Percentiles rank a stretch among this genome's conserved stretches.
phyloP scores from a whole-genome alignment of 305 asterid species.

The Fraxinus latifolia region DNA sequence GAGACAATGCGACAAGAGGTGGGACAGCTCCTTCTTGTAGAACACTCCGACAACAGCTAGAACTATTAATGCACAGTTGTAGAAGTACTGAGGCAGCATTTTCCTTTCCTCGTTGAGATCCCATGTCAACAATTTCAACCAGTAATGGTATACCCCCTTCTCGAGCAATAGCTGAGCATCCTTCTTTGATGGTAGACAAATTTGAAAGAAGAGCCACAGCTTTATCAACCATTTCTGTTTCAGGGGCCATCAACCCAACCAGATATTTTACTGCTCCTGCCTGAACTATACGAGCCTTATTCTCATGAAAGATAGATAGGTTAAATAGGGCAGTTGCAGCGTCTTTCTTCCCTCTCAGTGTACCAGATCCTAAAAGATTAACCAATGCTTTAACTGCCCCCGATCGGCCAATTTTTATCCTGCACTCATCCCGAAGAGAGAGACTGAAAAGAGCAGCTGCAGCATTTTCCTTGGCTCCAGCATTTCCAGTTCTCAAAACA shows the following conservation, averaged over 20 bases:
- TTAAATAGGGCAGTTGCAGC: constrained; percentile 88
- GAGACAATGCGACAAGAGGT: constrained; percentile 86
- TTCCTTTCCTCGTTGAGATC: constrained; percentile 86
- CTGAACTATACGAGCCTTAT: constrained; percentile 85
- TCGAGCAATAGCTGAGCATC: constrained; percentile 71
- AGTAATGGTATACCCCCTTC: constrained; percentile 78
- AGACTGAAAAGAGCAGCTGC: constrained; percentile 93
- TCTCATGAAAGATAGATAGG: constrained; percentile 79
- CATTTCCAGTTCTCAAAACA: constrained; percentile 66
- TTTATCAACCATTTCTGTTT: constrained; percentile 76
- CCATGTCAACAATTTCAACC: constrained; percentile 75
- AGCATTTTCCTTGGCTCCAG: constrained; percentile 78
- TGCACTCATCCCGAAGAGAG: constrained; percentile 72
- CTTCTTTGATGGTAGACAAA: constrained; percentile 67
- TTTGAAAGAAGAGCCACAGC: constrained; percentile 90
- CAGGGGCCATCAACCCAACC: constrained; percentile 67
- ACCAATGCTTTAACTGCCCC: constrained; percentile 81
- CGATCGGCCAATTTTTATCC: constrained; percentile 73
- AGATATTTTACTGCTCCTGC: constrained; percentile 82
- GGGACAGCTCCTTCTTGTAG: constrained; percentile 98
- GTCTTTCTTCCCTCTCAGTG: constrained; percentile 81
- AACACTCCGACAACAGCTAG: constrained; percentile 65
- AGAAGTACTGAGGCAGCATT: constrained; percentile 78
- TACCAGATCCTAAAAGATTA: constrained; percentile 66
- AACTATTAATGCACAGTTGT: constrained; percentile 70